phyloP scores from a whole-genome alignment of 441 rosid species.

The Croton laevigatus region DNA sequence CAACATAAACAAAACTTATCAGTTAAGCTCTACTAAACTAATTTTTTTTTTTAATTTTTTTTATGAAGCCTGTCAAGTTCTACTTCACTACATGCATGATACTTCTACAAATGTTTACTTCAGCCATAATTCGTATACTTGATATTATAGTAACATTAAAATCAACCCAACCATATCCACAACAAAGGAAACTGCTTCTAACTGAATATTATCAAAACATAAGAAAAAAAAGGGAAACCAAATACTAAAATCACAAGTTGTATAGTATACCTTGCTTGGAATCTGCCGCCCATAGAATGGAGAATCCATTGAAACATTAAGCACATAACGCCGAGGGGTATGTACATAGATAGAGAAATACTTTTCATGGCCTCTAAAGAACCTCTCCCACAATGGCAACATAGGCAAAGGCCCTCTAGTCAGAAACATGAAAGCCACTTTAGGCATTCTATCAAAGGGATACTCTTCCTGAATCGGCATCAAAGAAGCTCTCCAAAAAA shows the following conservation, averaged over 20 bases:
- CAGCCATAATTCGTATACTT: background rate
- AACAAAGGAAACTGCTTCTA: background rate
- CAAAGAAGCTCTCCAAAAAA: conserved; percentile 90
- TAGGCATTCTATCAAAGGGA: conserved; percentile 65
- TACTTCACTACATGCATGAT: too few species aligned
- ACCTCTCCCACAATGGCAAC: conserved; percentile 91
- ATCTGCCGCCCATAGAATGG: conserved; percentile 69
- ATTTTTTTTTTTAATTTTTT: too few species aligned
- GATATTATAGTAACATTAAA: background rate
- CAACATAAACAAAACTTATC: too few species aligned
- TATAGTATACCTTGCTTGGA: conserved; percentile 64
- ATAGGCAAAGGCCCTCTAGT: conserved; percentile 82
- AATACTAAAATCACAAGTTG: background rate
- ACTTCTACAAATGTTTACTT: background rate
- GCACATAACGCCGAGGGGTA: conserved; percentile 47
- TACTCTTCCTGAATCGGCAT: conserved; percentile 54
- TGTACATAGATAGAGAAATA: conserved; percentile 69
- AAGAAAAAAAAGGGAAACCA: conserved; percentile 2
- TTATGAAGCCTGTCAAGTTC: too few species aligned
- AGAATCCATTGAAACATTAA: conserved; percentile 57
- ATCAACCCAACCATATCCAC: background rate
- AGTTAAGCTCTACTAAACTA: background rate
- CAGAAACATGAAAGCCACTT: conserved; percentile 88
- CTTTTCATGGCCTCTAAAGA: conserved; percentile 62
- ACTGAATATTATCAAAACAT: background rate